These are phyloP conservation scores for Lasiodiplodia gonubiensis DNA, from an alignment of 2,329 filamentous ascomycete genomes.

Conservation along the genomic window DNA sequence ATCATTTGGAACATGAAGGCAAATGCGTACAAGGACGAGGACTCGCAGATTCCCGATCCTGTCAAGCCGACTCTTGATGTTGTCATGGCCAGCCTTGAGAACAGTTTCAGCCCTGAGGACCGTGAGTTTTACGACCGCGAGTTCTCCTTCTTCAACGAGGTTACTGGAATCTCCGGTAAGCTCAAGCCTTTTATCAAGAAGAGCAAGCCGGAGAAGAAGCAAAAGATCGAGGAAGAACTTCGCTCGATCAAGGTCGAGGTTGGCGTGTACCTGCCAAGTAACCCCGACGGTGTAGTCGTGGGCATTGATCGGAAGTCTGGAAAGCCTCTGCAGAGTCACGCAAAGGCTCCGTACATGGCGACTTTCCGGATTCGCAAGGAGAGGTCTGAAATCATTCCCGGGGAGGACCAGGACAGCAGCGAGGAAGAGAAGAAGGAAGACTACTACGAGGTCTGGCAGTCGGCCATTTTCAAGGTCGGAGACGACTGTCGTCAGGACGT, in stretches of 20 bases:
- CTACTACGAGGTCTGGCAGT: constrained; percentile 96
- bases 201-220: constrained; percentile 95
- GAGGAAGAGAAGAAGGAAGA: constrained; percentile 46
- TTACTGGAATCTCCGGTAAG: constrained; percentile 94
- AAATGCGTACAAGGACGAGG: constrained; percentile 97
- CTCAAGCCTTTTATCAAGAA: constrained; percentile 91
- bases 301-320: constrained; percentile 98
- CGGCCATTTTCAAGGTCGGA: constrained; percentile 99
- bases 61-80: constrained; percentile 93
- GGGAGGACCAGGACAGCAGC: constrained; percentile 52
- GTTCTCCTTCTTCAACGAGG: constrained; percentile 97
- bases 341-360: constrained; percentile 98
- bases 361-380: constrained; percentile 96
- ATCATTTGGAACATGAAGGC: constrained; percentile 99
- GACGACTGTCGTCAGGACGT: constrained; percentile 98
- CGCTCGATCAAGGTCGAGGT: constrained; percentile 97
- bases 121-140: constrained; percentile 89
- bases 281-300: constrained; percentile 95
- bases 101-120: constrained; percentile 80
- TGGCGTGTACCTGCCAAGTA: constrained; percentile 95
- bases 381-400: constrained; percentile 54
- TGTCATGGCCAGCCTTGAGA: constrained; percentile 83
- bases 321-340: constrained; percentile 95
- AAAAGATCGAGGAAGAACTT: constrained; percentile 98
- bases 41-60: constrained; percentile 83